These are phyloP conservation scores for Amanita rubescens DNA, from an alignment of 768 basidiomycete species.

Conservation along the genomic window DNA sequence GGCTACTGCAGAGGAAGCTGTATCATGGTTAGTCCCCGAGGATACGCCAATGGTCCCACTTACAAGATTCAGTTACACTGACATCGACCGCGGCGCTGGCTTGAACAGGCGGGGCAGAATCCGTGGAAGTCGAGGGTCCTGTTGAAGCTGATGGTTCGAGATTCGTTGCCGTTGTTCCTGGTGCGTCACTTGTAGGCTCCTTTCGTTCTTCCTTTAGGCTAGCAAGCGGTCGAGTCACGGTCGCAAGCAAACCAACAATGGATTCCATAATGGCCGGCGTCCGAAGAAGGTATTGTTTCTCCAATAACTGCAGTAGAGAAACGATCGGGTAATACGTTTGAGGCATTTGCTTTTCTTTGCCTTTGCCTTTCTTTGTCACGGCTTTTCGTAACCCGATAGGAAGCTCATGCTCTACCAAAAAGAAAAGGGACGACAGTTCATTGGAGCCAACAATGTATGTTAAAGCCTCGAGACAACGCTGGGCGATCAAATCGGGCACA, in stretches of 20 bases:
- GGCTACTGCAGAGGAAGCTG: slow-evolving; percentile 2
- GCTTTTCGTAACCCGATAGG: slow-evolving; percentile 66
- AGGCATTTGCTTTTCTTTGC: slow-evolving; percentile 79
- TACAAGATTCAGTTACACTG: slow-evolving; percentile 10
- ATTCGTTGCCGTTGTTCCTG: neutral
- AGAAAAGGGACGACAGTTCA: slow-evolving; percentile 81
- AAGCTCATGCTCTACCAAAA: slow-evolving; percentile 92
- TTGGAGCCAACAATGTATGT: slow-evolving; percentile 83
- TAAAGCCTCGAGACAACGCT: slow-evolving; percentile 89
- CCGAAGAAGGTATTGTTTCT: slow-evolving; percentile 77
- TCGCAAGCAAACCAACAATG: slow-evolving; percentile 80
- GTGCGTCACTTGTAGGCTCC: slow-evolving; percentile 11
- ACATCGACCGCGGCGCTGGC: neutral
- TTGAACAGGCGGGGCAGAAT: neutral
- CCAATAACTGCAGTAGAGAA: slow-evolving; percentile 78
- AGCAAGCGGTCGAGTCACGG: slow-evolving; percentile 78
- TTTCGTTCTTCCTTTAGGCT: slow-evolving; percentile 45
- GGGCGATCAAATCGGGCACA: slow-evolving; percentile 88
- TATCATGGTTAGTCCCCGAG: neutral
- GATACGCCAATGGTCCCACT: neutral
- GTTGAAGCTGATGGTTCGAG: neutral
- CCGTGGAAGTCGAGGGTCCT: neutral
- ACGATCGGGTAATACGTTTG: slow-evolving; percentile 90
- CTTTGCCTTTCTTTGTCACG: slow-evolving; percentile 83
- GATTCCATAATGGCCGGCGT: slow-evolving; percentile 91